Percentiles rank a stretch among this genome's conserved stretches.
phyloP scores from a whole-genome alignment of 805 yeast species.

The Candida tallmaniae region DNA sequence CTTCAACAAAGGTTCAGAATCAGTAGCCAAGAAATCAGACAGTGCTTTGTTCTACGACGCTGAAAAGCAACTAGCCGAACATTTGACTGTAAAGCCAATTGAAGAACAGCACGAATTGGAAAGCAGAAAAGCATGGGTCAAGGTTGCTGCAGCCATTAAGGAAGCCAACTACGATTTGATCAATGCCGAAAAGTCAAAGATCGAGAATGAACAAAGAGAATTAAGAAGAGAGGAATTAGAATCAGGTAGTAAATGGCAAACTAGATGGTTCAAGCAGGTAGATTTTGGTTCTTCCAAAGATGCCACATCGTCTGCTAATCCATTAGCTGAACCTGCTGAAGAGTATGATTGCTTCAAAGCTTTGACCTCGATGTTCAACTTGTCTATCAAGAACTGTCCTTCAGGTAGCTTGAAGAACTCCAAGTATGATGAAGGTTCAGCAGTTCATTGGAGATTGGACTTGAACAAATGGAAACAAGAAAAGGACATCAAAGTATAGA shows the following conservation, averaged over 20 bases:
- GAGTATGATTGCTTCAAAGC: conserved; percentile 29
- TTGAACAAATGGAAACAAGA: conserved; percentile 54
- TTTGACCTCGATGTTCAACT: conserved; percentile 42
- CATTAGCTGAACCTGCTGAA: too few species aligned
- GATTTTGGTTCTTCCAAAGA: conserved; percentile 18
- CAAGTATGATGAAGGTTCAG: conserved; percentile 48
- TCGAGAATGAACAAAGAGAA: conserved; percentile 85
- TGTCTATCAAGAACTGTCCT: conserved; percentile 61
- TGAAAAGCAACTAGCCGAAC: conserved; percentile 43
- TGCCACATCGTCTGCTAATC: too few species aligned
- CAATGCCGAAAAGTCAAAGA: conserved; percentile 64
- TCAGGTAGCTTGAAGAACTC: conserved; percentile 58
- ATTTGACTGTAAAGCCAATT: conserved; percentile 70
- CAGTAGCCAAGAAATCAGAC: conserved; percentile 41
- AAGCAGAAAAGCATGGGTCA: conserved; percentile 82
- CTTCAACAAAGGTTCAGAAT: conserved; percentile 52
- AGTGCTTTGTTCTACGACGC: conserved; percentile 65
- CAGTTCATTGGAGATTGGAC: conserved; percentile 70
- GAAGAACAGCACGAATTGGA: conserved; percentile 79
- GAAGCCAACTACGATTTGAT: conserved; percentile 72
- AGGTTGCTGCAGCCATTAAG: conserved; percentile 84
- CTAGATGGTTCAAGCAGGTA: conserved; percentile 69
- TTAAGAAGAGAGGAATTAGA: conserved; percentile 69
- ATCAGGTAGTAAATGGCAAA: conserved; percentile 63
- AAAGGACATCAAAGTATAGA: conserved; percentile 34